Evolutionary conservation across 768 basidiomycete genomes (phyloP).

Genomic region (Dentipellis sp.): DNA sequence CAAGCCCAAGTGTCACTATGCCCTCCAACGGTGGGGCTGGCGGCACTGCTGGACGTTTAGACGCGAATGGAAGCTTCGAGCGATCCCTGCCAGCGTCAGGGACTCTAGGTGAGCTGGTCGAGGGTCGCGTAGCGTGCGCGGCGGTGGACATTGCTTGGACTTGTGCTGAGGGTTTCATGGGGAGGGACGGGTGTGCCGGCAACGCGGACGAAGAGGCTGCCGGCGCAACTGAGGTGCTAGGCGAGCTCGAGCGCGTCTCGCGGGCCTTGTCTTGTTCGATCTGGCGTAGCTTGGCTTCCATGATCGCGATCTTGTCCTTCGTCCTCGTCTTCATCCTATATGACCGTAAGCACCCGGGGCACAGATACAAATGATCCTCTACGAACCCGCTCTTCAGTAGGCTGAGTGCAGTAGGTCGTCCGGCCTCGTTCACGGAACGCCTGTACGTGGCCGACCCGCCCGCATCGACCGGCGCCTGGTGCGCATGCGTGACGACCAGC

Average conservation of each 20-base stretch:
- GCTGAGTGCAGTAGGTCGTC: slow-evolving; percentile 79
- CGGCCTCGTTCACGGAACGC: slow-evolving; percentile 43
- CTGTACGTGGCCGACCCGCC: slow-evolving; percentile 21
- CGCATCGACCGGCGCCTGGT: slow-evolving; percentile 57
- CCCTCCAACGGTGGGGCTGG: not conserved
- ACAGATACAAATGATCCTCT: not conserved
- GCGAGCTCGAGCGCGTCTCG: not conserved
- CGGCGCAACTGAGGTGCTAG: slow-evolving; percentile 6
- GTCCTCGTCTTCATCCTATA: slow-evolving; percentile 38
- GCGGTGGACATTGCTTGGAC: not conserved
- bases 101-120: too few relatives aligned
- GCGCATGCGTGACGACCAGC: slow-evolving; percentile 84
- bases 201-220: slow-evolving; percentile 7
- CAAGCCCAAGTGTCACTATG: slow-evolving; percentile 1
- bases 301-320: slow-evolving; percentile 81
- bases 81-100: too few relatives aligned
- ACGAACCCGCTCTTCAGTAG: slow-evolving; percentile 70
- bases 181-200: slow-evolving; percentile 24
- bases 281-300: slow-evolving; percentile 90
- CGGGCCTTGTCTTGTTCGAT: slow-evolving; percentile 38
- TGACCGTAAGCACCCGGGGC: not conserved
- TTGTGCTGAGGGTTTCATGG: slow-evolving; percentile 4
- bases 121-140: not conserved
- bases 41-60: not conserved
- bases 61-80: not conserved